Evolutionary conservation across 345 rosid species (phyloP), one percentile per base, ranked within the genome.

Genomic region (Draba incana): DNA sequence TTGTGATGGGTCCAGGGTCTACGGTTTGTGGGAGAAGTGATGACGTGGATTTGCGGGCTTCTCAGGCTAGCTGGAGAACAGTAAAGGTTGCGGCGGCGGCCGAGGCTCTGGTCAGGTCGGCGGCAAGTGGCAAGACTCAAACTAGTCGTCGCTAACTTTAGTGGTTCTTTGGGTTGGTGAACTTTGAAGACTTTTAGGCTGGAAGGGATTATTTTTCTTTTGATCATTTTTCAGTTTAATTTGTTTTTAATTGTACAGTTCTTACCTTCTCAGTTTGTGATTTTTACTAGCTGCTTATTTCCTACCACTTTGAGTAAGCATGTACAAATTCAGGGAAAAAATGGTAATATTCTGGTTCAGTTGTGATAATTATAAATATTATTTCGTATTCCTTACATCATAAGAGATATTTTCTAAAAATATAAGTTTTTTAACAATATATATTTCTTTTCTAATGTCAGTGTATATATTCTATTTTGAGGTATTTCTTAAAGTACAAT

Each of bases 21-120:
- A 76, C 78, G 70, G 67, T 80, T n/a, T 89, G 96, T 62, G 85
- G 86, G 13, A 57, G 83, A 58, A 78, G 69, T 41, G 77, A 78
- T 8, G 96, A 88, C 20, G 92, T 75, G 44, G 74, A 64, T 41
- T 13, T 73, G 39, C 57, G 75, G 25, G 81, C 79, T 43, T 73
- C 68, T 2, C 68, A 51, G 62, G 48, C 59, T 4, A 55, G 64
- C 23, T 62, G 77, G 49, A 59, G 16, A 61, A 72, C 78, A 39
- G 75, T 62, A 38, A 74, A 70, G 48, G 74, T 75, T 62, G 46
- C 74, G 3, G 47, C 41, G 7, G 78, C 64, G 3, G 78, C 78
- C 0, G 69, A 67, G 59, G 74, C 78, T 54, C 39, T 75, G 53
- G 52, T 68, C 4, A 68, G 59, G 46, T 61, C 69, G 39, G 53